Evolutionary conservation across 352 stramenopile genomes (phyloP), one percentile per base, ranked within the genome.

Genomic region (Phytopythium vexans): DNA sequence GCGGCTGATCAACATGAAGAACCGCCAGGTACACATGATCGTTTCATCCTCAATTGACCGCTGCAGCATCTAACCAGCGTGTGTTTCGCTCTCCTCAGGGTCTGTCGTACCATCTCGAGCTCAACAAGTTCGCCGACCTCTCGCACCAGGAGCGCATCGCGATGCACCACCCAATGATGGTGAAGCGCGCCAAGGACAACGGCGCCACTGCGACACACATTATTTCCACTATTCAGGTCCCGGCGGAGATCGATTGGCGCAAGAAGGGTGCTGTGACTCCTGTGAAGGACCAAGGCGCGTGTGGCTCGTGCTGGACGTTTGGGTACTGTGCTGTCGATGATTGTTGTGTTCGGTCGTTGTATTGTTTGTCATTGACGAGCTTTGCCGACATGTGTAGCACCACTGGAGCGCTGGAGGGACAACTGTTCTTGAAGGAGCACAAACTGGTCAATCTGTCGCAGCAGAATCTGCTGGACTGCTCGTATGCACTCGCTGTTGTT

Each of bases 251-350:
- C 42, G 88, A 97, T 49, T 97, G 90, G 90, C 80, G 85, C 14
- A 70, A 62, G 52, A 89, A 92, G 44, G 86, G 86, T 21, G 88
- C 86, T 1, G 88, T 97, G 35, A 96, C 85, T 3, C 81, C 82
- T 3, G 86, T 97, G 49, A 97, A 97, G 46, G 86, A 97, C 58
- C 91, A 97, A 69, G 89, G 88, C 36, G 78, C 78, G 45, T 97
- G 91, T 40, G 91, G 91, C 14, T 96, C 87, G 35, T 97, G 91
- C 78, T 97, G 91, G 91, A 94, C 86, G 10, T 97, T 96, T 63
- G 79, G 78, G 80, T 89, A 61, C 38, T 40, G 14, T 62, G 32
- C 41, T 12, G 14, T 12, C 1, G 12, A 4, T 8, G 41, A 12
- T 60, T 27, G 11, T 2, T 27, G 2, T 27, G 21, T 27, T 27